Evolutionary conservation across 208 protist species (phyloP).

Genomic region (Naegleria lovaniensis): DNA sequence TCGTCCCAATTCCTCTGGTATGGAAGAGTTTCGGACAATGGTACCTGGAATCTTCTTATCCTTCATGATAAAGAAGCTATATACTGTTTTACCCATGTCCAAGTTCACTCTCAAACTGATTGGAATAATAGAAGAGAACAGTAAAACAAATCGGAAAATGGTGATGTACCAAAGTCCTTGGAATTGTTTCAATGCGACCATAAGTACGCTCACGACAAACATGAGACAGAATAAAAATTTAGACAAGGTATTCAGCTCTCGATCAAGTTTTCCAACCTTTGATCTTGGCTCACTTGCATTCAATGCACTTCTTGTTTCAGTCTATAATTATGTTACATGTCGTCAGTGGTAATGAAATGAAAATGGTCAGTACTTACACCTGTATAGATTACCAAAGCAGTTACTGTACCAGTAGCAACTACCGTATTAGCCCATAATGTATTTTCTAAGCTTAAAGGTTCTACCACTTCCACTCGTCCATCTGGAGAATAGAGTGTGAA

Average conservation of each 20-base stretch:
- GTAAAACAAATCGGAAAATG: constrained; percentile 86
- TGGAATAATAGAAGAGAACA: constrained; percentile 97
- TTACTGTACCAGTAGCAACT: constrained; percentile 75
- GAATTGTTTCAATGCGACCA: constrained; percentile 54
- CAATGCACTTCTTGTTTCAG: constrained; percentile 86
- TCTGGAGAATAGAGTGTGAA: constrained; percentile 46
- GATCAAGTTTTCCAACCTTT: constrained; percentile 85
- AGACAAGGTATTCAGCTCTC: constrained; percentile 87
- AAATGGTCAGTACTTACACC: constrained; percentile 39
- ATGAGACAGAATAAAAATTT: constrained; percentile 61
- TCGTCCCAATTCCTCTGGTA: constrained; percentile 85
- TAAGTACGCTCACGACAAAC: constrained; percentile 46
- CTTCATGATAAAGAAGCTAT: constrained; percentile 79
- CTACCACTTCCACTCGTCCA: neutral
- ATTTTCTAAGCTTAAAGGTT: constrained; percentile 79
- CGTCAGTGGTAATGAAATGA: neutral
- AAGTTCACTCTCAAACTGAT: constrained; percentile 94
- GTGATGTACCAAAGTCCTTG: constrained; percentile 71
- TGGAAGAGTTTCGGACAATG: constrained; percentile 84
- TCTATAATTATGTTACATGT: neutral
- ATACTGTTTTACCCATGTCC: constrained; percentile 93
- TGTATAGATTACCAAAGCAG: constrained; percentile 79
- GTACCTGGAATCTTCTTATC: constrained; percentile 67
- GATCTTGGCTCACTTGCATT: constrained; percentile 77
- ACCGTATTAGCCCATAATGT: constrained; percentile 94